Evolutionary conservation across 208 protist genomes (phyloP).

Genomic region (Porcisia hertigi): DNA sequence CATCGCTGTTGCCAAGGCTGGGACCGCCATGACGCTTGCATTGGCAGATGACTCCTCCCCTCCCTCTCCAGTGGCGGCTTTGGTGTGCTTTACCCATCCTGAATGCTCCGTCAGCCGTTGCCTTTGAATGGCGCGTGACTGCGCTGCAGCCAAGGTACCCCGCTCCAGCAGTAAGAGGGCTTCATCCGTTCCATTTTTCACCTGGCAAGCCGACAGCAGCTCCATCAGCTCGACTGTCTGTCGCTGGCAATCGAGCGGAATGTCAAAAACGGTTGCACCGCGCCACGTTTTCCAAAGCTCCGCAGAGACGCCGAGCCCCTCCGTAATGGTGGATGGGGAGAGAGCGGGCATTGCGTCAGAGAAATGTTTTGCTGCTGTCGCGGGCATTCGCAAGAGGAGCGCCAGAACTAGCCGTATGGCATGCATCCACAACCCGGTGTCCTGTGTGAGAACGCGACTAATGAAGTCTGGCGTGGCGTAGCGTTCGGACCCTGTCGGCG

Average conservation of each 20-base stretch:
- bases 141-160: slow-evolving; percentile 10
- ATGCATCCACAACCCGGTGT: slow-evolving; percentile 31
- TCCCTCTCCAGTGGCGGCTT: not conserved
- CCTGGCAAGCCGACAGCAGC: slow-evolving; percentile 24
- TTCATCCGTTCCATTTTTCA: slow-evolving; percentile 13
- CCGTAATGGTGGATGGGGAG: slow-evolving; percentile 5
- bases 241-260: slow-evolving; percentile 24
- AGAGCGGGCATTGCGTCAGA: slow-evolving; percentile 3
- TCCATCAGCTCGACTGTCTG: slow-evolving; percentile 10
- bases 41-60: not conserved
- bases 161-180: slow-evolving; percentile 21
- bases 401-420: slow-evolving; percentile 20
- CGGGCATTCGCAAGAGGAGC: slow-evolving; percentile 12
- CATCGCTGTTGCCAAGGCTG: slow-evolving; percentile 12
- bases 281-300: slow-evolving; percentile 26
- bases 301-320: slow-evolving; percentile 10
- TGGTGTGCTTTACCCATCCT: not conserved
- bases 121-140: slow-evolving; percentile 9
- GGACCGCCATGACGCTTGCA: slow-evolving; percentile 2
- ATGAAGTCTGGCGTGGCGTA: slow-evolving; percentile 26
- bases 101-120: not conserved
- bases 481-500: slow-evolving; percentile 17
- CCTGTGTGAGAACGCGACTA: slow-evolving; percentile 11
- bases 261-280: slow-evolving; percentile 21
- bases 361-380: not conserved